These are phyloP conservation scores for Glaciozyma martinii DNA, from an alignment of 768 basidiomycete species.

Conservation along the genomic window DNA sequence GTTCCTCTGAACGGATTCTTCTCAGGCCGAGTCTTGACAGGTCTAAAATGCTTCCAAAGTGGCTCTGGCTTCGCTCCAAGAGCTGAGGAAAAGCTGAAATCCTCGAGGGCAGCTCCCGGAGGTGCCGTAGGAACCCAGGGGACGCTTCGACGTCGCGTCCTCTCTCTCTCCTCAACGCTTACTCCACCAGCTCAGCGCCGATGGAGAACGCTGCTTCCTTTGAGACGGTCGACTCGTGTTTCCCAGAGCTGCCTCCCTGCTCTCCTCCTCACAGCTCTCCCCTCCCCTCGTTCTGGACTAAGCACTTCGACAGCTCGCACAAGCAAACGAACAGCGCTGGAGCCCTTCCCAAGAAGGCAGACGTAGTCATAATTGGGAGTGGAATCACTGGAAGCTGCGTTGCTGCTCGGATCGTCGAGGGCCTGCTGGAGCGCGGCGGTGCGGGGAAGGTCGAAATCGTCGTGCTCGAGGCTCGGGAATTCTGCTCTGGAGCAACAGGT, in stretches of 20 bases:
- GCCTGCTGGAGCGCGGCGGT: background rate
- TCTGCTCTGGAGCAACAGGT: conserved; percentile 48
- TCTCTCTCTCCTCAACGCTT: no score
- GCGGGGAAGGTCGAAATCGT: conserved; percentile 39
- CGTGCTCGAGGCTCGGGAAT: conserved; percentile 73
- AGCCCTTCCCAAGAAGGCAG: background rate
- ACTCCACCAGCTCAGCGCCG: no score
- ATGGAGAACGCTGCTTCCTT: no score
- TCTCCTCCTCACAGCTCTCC: conserved; percentile 2
- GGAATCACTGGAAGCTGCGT: conserved; percentile 14
- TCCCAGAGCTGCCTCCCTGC: conserved; percentile 6
- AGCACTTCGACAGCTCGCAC: background rate
- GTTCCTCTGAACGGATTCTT: no score
- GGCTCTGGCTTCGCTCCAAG: no score
- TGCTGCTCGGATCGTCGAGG: conserved; percentile 8
- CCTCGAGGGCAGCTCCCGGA: no score
- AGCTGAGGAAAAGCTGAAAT: no score
- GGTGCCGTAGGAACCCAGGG: no score
- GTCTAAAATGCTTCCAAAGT: no score
- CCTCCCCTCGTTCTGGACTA: conserved; percentile 16
- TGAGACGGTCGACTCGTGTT: background rate
- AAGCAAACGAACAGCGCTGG: background rate
- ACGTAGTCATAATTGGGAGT: conserved; percentile 16
- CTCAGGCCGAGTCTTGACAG: no score
- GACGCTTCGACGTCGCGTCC: no score